These are phyloP conservation scores for Colletotrichum limetticola DNA, from an alignment of 2,329 filamentous ascomycete species.

Conservation along the genomic window DNA sequence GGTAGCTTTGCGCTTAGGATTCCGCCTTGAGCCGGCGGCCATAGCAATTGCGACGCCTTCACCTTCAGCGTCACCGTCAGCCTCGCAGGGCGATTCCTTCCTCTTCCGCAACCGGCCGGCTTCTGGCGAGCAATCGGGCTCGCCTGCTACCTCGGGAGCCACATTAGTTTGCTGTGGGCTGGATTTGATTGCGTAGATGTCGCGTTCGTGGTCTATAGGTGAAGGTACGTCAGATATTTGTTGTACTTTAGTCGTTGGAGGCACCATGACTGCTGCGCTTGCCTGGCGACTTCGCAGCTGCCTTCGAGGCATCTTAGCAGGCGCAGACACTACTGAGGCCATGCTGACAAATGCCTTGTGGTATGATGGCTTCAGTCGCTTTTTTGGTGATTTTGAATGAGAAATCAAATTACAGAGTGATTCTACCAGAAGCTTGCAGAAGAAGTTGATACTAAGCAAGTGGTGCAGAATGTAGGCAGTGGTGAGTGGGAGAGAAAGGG, in stretches of 20 bases:
- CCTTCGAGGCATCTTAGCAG: not conserved
- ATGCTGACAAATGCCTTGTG: not conserved
- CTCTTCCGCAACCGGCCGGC: not conserved
- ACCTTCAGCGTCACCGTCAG: not conserved
- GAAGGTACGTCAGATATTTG: not conserved
- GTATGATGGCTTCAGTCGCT: not conserved
- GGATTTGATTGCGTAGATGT: not conserved
- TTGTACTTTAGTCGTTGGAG: not conserved
- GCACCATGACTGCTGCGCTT: not conserved
- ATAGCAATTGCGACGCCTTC: not conserved
- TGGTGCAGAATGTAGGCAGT: not conserved
- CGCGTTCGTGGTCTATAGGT: not conserved
- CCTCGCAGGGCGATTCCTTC: conserved; percentile 22
- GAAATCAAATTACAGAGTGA: not conserved
- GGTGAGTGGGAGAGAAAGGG: not conserved
- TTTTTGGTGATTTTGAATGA: not conserved
- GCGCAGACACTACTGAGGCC: not conserved
- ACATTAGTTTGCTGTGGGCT: not conserved
- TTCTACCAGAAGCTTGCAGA: not conserved
- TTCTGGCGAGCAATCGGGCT: not conserved
- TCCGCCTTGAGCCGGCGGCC: conserved; percentile 43
- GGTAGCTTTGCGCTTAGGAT: conserved; percentile 57
- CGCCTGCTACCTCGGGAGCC: not conserved
- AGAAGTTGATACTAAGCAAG: not conserved
- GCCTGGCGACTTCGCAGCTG: conserved; percentile 21